Percentiles rank a stretch among this genome's conserved stretches.
Evolutionary conservation across 495 filamentous ascomycete genomes (phyloP).

Genomic region (Bombardia bombarda): DNA sequence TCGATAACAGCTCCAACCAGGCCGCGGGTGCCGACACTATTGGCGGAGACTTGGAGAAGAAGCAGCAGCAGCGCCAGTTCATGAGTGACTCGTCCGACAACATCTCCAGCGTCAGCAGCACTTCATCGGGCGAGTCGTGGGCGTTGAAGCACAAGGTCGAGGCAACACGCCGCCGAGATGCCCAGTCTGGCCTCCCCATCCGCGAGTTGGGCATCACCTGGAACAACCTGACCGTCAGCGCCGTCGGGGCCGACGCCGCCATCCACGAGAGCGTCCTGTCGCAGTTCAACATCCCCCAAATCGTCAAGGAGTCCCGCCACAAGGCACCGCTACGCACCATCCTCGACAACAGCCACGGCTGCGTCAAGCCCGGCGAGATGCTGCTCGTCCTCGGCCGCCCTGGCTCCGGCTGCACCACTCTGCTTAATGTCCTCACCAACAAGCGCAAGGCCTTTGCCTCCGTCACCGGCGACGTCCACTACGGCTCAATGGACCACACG

Average conservation of each 20-base stretch:
- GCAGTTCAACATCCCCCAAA: conserved; percentile 45
- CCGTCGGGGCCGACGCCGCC: conserved; percentile 27
- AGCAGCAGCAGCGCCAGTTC: not conserved
- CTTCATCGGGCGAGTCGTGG: conserved; percentile 17
- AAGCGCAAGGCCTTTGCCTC: conserved; percentile 60
- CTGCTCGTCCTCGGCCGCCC: conserved; percentile 72
- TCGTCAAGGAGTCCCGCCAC: conserved; percentile 35
- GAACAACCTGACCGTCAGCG: conserved; percentile 54
- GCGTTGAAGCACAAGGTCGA: conserved; percentile 38
- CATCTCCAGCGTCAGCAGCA: not conserved
- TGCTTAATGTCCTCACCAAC: conserved; percentile 71
- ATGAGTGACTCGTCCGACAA: not conserved
- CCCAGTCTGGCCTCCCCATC: conserved; percentile 38
- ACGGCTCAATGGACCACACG: conserved; percentile 50
- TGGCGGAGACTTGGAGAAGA: too few species aligned
- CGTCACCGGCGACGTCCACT: conserved; percentile 61
- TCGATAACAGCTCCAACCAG: too few species aligned
- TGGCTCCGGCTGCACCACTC: conserved; percentile 68
- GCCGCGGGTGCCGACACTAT: too few species aligned
- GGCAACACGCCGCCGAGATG: conserved; percentile 35
- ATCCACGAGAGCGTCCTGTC: conserved; percentile 40
- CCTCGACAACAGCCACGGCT: conserved; percentile 44
- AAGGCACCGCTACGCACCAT: conserved; percentile 54
- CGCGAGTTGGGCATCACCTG: conserved; percentile 51
- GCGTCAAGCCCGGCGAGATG: conserved; percentile 65